Evolutionary conservation across 306 rosid species (phyloP).

Genomic region (Albizia julibrissin): DNA sequence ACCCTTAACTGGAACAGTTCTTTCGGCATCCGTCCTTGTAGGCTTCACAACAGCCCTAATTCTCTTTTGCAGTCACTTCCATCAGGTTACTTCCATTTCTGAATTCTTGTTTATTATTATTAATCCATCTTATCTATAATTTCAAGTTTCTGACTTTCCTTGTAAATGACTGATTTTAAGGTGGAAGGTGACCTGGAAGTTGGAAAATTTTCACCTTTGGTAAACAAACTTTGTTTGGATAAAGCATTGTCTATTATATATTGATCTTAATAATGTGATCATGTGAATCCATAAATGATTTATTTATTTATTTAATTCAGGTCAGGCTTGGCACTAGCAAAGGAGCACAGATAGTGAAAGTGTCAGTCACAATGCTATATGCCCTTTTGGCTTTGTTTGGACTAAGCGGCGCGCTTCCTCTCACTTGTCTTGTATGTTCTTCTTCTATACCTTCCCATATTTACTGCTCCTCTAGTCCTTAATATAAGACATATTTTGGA

Average conservation of each 20-base stretch:
- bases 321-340: conserved; percentile 78
- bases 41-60: conserved; percentile 84
- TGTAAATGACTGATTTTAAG: conserved; percentile 40
- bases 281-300: not conserved
- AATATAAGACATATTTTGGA: too few species aligned
- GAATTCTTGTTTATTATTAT: not conserved
- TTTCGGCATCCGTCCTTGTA: conserved; percentile 79
- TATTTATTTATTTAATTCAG: conserved; percentile 35
- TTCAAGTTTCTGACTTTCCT: conserved; percentile 30
- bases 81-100: conserved; percentile 60
- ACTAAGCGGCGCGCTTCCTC: conserved; percentile 61
- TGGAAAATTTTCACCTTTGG: conserved; percentile 91
- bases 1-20: conserved; percentile 57
- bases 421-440: conserved; percentile 62
- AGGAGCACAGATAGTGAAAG: conserved; percentile 63
- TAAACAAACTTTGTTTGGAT: conserved; percentile 32
- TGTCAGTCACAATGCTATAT: conserved; percentile 53
- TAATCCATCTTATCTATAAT: conserved; percentile 13
- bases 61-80: conserved; percentile 94
- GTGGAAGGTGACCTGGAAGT: conserved; percentile 76
- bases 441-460: not conserved
- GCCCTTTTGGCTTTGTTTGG: conserved; percentile 59
- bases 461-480: too few species aligned
- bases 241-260: not conserved
- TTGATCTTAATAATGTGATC: not conserved